Percentiles rank a stretch among this genome's conserved stretches.
These are phyloP conservation scores for Pyrus bretschneideri DNA, from an alignment of 306 rosid genomes.

Conservation along the genomic window DNA sequence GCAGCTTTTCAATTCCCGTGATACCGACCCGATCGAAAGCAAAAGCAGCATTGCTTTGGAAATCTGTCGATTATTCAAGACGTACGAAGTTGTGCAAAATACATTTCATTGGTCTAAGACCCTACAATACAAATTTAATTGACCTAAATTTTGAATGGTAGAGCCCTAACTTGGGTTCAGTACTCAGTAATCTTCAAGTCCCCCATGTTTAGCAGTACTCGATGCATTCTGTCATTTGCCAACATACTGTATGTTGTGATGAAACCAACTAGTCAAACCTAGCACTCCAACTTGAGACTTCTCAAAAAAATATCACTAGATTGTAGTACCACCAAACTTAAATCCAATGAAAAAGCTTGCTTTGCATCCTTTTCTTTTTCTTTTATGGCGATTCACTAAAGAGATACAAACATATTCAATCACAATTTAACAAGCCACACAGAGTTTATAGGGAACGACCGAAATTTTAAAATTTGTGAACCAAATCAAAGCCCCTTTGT, in stretches of 20 bases:
- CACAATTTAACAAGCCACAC: too few relatives aligned
- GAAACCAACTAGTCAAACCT: background rate
- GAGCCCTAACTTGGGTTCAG: background rate
- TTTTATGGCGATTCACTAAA: too few relatives aligned
- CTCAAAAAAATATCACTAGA: too few relatives aligned
- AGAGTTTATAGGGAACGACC: too few relatives aligned
- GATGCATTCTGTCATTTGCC: background rate
- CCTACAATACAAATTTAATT: background rate
- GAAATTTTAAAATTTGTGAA: too few relatives aligned
- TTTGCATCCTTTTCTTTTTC: too few relatives aligned
- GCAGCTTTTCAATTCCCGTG: background rate
- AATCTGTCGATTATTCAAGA: too few relatives aligned
- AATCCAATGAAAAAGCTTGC: too few relatives aligned
- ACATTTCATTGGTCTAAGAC: background rate
- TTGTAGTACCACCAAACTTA: too few relatives aligned
- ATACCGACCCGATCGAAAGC: background rate
- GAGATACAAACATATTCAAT: too few relatives aligned
- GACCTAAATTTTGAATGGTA: background rate
- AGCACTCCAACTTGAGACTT: background rate
- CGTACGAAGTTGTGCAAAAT: too few relatives aligned
- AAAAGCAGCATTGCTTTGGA: background rate
- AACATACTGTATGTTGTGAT: background rate
- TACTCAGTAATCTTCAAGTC: background rate
- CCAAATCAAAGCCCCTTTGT: too few relatives aligned
- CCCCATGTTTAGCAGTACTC: background rate